Evolutionary conservation across 2,329 filamentous ascomycete genomes (phyloP), one percentile per base, ranked within the genome.

Genomic region (Periconia macrospinosa): DNA sequence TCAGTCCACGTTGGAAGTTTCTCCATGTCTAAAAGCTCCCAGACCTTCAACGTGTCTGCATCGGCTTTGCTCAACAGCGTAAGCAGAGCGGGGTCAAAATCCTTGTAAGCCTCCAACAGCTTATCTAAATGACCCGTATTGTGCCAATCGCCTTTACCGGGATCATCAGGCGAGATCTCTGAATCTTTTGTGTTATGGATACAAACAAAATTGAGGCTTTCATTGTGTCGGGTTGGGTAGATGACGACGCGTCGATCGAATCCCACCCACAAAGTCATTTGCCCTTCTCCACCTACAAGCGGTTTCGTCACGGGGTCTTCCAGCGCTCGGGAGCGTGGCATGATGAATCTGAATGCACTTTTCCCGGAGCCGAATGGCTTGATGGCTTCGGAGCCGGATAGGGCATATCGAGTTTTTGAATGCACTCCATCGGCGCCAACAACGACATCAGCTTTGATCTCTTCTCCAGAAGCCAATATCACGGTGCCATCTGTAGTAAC

Each of bases 331-430:
- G 82, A 77, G 1, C 76, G 75, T 0, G 77, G 71, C 0, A 86
- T 75, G 6, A 85, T 64, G 66, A 85, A 86, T 8, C 83, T 76
- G 63, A 84, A 86, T 0, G 83, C 82, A 42, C 78, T 82, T 62
- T 84, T 83, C 2, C 83, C 83, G 2, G 78, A 79, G 1, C 75
- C 72, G 41, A 76, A 77, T 0, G 78, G 71, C 33, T 73, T 70
- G 17, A 76, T 58, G 5, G 69, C 62, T 33, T 55, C 60, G 41
- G 57, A 74, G 11, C 63, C 66, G 5, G 66, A 64, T 2, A 71
- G 52, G 2, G 47, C 49, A 1, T 51, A 41, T 17, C 68, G 46
- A 1, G 65, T 64, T n/a, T 69, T 68, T 41, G 77, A 77, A 59
- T 78, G 75, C 2, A 84, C 80, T 0, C 83, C 83, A 56, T 85